Base-by-base conservation (phyloP, 2,329 filamentous ascomycete species). In the Xylaria digitata region DNA sequence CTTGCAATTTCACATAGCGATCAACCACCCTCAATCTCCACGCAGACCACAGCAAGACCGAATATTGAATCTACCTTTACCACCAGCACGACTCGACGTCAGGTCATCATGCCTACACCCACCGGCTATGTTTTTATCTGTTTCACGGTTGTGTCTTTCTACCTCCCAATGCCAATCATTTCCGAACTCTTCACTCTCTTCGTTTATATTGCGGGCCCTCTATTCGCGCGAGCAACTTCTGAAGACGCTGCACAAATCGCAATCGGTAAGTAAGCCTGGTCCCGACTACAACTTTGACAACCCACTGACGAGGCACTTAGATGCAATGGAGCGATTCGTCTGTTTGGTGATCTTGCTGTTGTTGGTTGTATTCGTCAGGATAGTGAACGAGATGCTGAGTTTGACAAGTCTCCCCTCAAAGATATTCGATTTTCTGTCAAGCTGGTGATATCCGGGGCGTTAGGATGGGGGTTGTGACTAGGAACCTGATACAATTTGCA, bases 181-280 rank as follows among this genome's bases (percentile, higher is more conserved):
- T n/a, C 9, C 48, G 3, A 30, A 7, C 21, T 63, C 6, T 30
- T 53, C 6, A 15, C 40, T 11, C 37, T 37, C 40, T 6, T 53
- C 19, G 37, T 53, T 1, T 40, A 46, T 30, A 4, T 23, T 32
- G 17, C 30, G 11, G 61, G 37, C 9, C 54, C 61, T 2, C 42
- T 64, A 8, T 7, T 42, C 2, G 54, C 48, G 6, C 48, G 48
- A 45, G 61, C 61, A 13, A 50, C 6, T 19, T 50, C 46, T 21
- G 6, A 42, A 2, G 46, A 13, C 11, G 46, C 46, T 13, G 19
- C 15, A 3, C 7, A 15, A 15, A n/a, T 19, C 19, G 11, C 52
- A 19, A 3, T 52, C 8, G 15, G 57, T 60, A 60, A 8, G 43
- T 23, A 60, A 8, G 43, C 17, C n/a, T 19, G 15, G 11, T 19